Conservation (phyloP, 73 alveolate genomes). For the Tetrahymena elliotti region DNA sequence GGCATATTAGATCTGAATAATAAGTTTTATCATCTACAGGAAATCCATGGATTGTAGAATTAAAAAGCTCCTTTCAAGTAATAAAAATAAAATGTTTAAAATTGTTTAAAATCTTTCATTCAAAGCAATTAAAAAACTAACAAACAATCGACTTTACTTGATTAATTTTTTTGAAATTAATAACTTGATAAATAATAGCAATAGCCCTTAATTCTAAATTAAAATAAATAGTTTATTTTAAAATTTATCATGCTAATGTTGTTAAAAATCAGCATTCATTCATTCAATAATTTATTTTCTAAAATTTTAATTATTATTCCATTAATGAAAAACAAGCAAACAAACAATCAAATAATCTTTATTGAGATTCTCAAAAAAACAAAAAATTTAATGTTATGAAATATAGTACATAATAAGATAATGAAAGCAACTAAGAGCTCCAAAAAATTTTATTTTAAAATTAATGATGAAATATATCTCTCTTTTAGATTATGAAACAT, state of each 20-base stretch:
- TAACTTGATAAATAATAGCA: neutral
- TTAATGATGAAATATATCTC: too few species aligned
- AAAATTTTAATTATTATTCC: neutral
- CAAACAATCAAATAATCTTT: neutral
- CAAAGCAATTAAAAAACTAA: neutral
- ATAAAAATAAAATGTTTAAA: neutral
- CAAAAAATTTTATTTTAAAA: too few species aligned
- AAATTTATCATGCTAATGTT: too few species aligned
- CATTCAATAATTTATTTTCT: too few species aligned
- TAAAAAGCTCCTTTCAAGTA: slow-evolving; percentile 62
- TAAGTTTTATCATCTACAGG: slow-evolving; percentile 47
- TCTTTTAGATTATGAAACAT: too few species aligned
- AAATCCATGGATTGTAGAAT: slow-evolving; percentile 66
- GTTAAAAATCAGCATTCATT: neutral
- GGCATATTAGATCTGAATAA: slow-evolving; percentile 64
- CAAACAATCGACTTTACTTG: neutral
- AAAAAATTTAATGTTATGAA: too few species aligned
- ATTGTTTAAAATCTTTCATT: neutral
- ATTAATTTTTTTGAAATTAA: too few species aligned
- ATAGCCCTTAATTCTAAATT: neutral
- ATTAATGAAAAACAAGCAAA: neutral
- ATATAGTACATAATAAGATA: too few species aligned
- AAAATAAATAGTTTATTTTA: neutral
- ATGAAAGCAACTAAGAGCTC: too few species aligned
- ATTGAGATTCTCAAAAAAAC: too few species aligned